A percentile compares a stretch with the other conserved stretches of the same genome.
Evolutionary conservation across 352 stramenopile genomes (phyloP).

Genomic region (Globisporangium spiculum): DNA sequence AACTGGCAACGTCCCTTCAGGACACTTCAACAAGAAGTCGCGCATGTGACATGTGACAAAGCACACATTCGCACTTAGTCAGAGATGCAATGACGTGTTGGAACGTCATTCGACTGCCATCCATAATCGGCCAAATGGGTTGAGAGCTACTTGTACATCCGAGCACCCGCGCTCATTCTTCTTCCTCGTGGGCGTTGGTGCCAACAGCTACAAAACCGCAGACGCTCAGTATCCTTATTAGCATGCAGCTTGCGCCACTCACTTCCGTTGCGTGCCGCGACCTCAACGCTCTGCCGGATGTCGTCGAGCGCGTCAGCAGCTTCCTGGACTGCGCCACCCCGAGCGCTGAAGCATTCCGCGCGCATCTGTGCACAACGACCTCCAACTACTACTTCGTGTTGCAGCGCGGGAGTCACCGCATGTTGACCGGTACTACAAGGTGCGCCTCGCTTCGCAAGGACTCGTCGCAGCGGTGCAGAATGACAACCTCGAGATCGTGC

Average conservation of each 20-base stretch:
- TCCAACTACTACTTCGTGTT: neutral
- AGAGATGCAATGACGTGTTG: neutral
- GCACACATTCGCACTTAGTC: neutral
- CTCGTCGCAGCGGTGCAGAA: neutral
- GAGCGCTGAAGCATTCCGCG: neutral
- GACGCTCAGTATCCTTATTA: neutral
- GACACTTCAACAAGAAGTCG: neutral
- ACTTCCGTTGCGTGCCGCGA: neutral
- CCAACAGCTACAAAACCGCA: neutral
- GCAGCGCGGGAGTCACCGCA: neutral
- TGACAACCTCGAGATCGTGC: neutral
- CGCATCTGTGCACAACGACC: neutral
- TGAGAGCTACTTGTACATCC: neutral
- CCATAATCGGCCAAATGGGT: neutral
- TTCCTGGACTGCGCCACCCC: constrained; percentile 1
- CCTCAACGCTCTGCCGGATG: neutral
- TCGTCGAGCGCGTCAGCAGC: neutral
- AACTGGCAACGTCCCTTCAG: neutral
- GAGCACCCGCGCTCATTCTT: neutral
- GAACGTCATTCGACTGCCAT: neutral
- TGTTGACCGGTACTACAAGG: neutral
- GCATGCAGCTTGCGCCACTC: neutral
- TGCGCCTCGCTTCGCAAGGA: neutral
- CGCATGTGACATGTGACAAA: neutral
- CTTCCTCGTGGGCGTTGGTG: no score